Evolutionary conservation across 1,284 basidiomycete species (phyloP).

Genomic region (Ceratobasidium sp.): DNA sequence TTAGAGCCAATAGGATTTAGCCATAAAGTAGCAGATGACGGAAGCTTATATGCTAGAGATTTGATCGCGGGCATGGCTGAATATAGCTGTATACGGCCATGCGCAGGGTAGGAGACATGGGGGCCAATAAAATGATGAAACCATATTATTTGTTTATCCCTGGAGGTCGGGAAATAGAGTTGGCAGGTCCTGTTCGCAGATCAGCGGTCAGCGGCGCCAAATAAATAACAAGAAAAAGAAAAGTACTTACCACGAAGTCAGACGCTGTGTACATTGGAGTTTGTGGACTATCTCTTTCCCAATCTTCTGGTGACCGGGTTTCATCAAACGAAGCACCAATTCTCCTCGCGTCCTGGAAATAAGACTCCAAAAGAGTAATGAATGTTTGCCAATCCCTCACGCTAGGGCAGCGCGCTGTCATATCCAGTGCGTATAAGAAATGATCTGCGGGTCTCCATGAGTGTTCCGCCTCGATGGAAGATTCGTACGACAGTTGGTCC

Average conservation of each 20-base stretch:
- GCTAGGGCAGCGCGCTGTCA: neutral
- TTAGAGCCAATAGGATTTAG: too few relatives aligned
- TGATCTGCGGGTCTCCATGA: neutral
- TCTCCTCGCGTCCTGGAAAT: neutral
- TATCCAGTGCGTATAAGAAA: neutral
- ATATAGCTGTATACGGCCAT: too few relatives aligned
- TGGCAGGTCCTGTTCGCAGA: neutral
- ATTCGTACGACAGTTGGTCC: constrained; percentile 11
- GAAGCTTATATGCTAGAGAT: too few relatives aligned
- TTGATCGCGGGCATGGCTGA: too few relatives aligned
- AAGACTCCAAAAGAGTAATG: neutral
- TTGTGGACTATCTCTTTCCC: constrained; percentile 7
- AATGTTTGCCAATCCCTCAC: constrained; percentile 1
- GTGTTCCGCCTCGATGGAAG: neutral
- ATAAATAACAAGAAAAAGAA: neutral
- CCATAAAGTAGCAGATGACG: too few relatives aligned
- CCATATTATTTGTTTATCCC: too few relatives aligned
- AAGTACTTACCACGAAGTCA: neutral
- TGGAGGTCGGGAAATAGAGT: neutral
- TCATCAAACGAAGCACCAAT: neutral
- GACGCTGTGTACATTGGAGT: neutral
- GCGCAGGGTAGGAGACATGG: too few relatives aligned
- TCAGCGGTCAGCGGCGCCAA: neutral
- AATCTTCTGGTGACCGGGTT: neutral
- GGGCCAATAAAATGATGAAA: too few relatives aligned